Conservation (phyloP, 768 basidiomycete species). For the Scleroderma bovista region DNA sequence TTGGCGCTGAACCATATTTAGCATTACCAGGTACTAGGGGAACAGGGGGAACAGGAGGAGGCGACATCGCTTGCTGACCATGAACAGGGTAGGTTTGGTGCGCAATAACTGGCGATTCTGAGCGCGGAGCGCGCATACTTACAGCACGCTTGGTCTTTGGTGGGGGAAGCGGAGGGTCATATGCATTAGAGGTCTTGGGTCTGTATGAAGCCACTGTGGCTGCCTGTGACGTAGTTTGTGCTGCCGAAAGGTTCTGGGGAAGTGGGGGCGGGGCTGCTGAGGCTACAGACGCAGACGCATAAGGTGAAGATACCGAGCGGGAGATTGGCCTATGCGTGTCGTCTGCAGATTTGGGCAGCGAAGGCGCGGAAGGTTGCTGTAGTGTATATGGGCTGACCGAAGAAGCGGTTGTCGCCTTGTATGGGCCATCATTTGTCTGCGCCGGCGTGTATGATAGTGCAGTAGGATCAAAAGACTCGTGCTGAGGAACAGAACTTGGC, state of each 20-base stretch:
- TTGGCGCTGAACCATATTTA: neutral
- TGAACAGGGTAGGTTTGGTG: slow-evolving; percentile 3
- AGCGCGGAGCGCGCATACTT: slow-evolving; percentile 21
- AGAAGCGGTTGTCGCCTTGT: slow-evolving; percentile 22
- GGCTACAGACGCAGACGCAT: slow-evolving; percentile 13
- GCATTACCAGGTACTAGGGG: neutral
- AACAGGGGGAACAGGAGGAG: slow-evolving; percentile 16
- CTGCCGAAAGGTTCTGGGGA: slow-evolving; percentile 13
- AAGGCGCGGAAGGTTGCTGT: slow-evolving; percentile 11
- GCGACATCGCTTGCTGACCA: slow-evolving; percentile 9
- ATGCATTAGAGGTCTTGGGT: slow-evolving; percentile 65
- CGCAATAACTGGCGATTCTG: slow-evolving; percentile 10
- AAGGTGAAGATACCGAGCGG: slow-evolving; percentile 21
- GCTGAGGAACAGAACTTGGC: slow-evolving; percentile 12
- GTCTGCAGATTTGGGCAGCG: slow-evolving; percentile 23
- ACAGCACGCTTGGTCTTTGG: slow-evolving; percentile 32
- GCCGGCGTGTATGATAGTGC: slow-evolving; percentile 11
- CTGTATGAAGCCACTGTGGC: slow-evolving; percentile 46
- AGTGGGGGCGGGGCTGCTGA: slow-evolving; percentile 12
- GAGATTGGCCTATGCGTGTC: slow-evolving; percentile 22
- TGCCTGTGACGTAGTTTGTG: slow-evolving; percentile 27
- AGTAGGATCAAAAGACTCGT: slow-evolving; percentile 13
- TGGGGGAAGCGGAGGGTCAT: slow-evolving; percentile 69
- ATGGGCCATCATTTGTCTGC: slow-evolving; percentile 28
- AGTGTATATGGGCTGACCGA: slow-evolving; percentile 18